Evolutionary conservation across 345 rosid species (phyloP), one percentile per base, ranked within the genome.

Genomic region (Lepidium didymum): DNA sequence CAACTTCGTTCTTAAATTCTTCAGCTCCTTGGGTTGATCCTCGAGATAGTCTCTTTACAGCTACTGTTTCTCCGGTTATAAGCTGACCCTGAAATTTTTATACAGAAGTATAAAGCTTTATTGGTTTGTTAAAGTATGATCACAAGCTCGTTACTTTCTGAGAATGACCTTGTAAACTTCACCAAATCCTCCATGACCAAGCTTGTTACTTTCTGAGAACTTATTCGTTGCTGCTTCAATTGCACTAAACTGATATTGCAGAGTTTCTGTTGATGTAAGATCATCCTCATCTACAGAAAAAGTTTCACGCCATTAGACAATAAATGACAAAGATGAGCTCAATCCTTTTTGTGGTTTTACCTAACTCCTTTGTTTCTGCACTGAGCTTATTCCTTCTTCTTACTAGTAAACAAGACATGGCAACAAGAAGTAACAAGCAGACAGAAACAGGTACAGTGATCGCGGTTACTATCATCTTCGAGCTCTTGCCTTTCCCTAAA

Each of bases 111-210:
- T 73, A 36, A 10, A 33, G 1, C 38, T 25, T 11, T 4, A 11
- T 3, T 2, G 36, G 3, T 9, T 15, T 10, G 37, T 68, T 12
- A 18, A 46, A 31, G 3, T 58, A 46, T 52, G 38, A 45, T 19
- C 16, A 51, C 5, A 54, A 53, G 62, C 5, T 27, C 5, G 27
- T 25, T 25, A 25, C 27, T 25, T 25, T 25, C 27, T 25, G 4
- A 4, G 6, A 12, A 9, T 8, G 74, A 85, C 91, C 88, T 76
- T 78, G 77, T 78, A 87, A 73, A 89, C 93, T 38, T 66, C 86
- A 49, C 93, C 85, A 57, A 85, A 87, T 50, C 92, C 96, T 21
- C 96, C 96, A 47, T 64, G 81, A 40, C 96, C 96, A 47, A 87
- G 77, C 67, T 81, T 83, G 56, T 86, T 84, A n/a, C 76, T 53